Conservation (phyloP, 2,329 filamentous ascomycete species). For the Penicillium sp. region DNA sequence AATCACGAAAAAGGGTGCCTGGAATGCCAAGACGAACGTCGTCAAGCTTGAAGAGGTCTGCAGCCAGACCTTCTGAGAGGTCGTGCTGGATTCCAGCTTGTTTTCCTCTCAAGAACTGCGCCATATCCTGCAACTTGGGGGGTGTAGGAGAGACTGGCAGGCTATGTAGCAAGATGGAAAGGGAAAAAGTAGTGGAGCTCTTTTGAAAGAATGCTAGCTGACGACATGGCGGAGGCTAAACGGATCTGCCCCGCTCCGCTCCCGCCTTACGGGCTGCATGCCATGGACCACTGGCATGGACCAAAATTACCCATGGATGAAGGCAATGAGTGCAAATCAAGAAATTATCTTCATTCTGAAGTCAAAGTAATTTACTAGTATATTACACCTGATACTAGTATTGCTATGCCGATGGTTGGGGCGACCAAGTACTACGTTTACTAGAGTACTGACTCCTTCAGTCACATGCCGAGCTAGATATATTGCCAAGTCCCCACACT, state of each 20-base stretch:
- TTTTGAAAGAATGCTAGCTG: constrained; percentile 22
- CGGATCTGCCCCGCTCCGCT: constrained; percentile 30
- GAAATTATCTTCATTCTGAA: no score
- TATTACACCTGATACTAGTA: no score
- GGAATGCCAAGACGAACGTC: constrained; percentile 60
- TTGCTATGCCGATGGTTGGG: neutral
- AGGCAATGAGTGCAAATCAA: no score
- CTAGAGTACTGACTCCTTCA: neutral
- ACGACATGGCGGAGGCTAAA: constrained; percentile 34
- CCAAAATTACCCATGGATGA: no score
- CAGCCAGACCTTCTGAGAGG: constrained; percentile 77
- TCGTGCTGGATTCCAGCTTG: constrained; percentile 92
- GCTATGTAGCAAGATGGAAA: constrained; percentile 10
- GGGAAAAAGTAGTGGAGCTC: constrained; percentile 19
- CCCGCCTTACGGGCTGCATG: constrained; percentile 20
- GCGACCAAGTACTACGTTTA: neutral
- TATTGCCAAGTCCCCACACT: neutral
- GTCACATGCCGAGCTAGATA: constrained; percentile 16
- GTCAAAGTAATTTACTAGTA: no score
- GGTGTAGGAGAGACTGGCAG: neutral
- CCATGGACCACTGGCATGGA: neutral
- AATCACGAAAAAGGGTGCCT: constrained; percentile 28
- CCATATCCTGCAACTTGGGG: constrained; percentile 60
- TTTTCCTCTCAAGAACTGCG: constrained; percentile 86
- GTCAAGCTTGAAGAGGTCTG: constrained; percentile 80